Base-by-base conservation (phyloP, 352 stramenopile species). In the Saprolegnia diclina region DNA sequence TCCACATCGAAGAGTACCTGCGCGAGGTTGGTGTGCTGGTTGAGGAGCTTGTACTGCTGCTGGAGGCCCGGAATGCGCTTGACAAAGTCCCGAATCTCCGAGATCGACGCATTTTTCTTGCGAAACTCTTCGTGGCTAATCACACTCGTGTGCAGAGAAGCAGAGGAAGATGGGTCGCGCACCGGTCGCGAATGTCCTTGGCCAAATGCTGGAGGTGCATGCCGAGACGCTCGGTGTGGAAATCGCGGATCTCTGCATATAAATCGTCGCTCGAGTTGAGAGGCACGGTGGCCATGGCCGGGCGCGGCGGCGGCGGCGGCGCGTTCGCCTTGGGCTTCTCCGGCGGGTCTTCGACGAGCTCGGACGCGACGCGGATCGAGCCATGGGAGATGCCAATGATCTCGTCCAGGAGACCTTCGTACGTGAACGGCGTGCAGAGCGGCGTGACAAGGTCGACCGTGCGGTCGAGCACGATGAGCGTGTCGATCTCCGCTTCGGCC, bases 41-140 rank as follows among this genome's bases (percentile, higher is more conserved):
- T 95, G 16, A 99, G 77, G n/a, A 83, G 97, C 77, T 96, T 90
- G 74, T 97, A 96, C 71, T 96, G 97, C 56, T 97, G 85, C 55
- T 95, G 97, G 19, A 97, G 77, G 13, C 90, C 90, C 0, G 95
- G 95, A 71, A 98, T 98, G 72, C 97, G 91, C 81, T 99, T 99
- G 55, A 99, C 96, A 71, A 99, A 98, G 73, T 98, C 94, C 71
- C 98, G 95, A 64, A 99, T 98, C 79, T 99, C 95, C 14, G 87
- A 95, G 73, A 99, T 95, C 59, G 95, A 98, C 48, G 96, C 96
- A 65, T 98, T 95, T 18, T 92, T 95, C 67, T 95, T 96, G 0
- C 91, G 95, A 79, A 98, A 98, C 72, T 97, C 85, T 44, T 96
- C 91, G 77, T 98, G 96, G 44, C 69, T 79, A 69, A 67, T 4